phyloP scores from a whole-genome alignment of 306 rosid genomes.

The Ochetophila trinervis region DNA sequence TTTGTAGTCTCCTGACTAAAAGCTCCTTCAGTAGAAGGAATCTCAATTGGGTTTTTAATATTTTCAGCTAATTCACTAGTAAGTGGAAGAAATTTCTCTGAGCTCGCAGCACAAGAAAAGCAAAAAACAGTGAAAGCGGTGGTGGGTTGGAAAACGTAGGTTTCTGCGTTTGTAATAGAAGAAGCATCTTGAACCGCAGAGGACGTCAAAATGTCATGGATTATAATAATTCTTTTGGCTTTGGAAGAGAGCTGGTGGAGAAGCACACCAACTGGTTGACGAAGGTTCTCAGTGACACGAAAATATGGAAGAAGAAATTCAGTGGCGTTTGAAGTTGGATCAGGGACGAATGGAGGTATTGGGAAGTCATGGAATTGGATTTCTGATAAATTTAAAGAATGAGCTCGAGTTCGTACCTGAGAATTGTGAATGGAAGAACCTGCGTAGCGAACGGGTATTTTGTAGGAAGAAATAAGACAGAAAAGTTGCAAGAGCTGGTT shows the following conservation, averaged over 20 bases:
- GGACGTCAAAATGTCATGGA: background rate
- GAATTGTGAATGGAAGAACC: background rate
- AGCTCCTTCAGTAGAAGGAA: background rate
- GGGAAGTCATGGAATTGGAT: conserved; percentile 8
- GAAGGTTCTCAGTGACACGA: background rate
- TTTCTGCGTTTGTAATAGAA: background rate
- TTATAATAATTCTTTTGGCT: background rate
- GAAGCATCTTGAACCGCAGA: background rate
- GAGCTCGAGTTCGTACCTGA: conserved; percentile 3
- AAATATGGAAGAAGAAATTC: background rate
- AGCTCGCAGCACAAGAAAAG: conserved; percentile 18
- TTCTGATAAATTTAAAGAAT: background rate
- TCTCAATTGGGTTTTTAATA: background rate
- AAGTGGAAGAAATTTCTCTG: background rate
- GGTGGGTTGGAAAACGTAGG: background rate
- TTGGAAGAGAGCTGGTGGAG: background rate
- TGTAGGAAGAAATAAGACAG: background rate
- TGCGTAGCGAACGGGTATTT: background rate
- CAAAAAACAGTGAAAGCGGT: background rate
- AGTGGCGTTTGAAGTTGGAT: background rate
- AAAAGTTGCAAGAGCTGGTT: conserved; percentile 8
- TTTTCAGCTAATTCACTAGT: background rate
- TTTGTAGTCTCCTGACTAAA: background rate
- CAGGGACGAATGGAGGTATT: background rate
- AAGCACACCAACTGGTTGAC: background rate